Evolutionary conservation across 495 filamentous ascomycete genomes (phyloP), one percentile per base, ranked within the genome.

Genomic region (Penicillium fimorum): DNA sequence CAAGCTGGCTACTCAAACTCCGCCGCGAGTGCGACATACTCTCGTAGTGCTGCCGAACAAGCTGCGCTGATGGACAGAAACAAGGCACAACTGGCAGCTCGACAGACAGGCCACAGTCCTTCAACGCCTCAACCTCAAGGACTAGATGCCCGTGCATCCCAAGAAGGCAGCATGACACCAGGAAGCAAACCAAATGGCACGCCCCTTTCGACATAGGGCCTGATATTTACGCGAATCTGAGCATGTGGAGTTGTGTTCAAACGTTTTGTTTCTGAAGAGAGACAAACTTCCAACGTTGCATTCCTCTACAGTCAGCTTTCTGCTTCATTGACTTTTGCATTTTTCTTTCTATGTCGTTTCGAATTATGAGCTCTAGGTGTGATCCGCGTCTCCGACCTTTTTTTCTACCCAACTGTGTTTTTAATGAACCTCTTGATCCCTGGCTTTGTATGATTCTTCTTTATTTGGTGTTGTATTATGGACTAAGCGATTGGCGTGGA

Each of bases 41-140:
- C 72, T 49, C 68, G 74, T 41, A 79, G 67, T 65, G 73, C 73
- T 4, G 72, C 73, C 22, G 78, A 80, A 54, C 78, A 79, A 62
- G 72, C 75, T n/a, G 64, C 69, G 3, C 42, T 77, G 47, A 76
- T 78, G 70, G 73, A 78, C 33, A 64, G 71, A 40, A 71, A 77
- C 38, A 79, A 73, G 63, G 69, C 73, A 27, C 76, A 81, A 54
- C 46, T 77, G 42, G 75, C 71, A 5, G 71, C 70, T 29, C 67
- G 73, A 33, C 64, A 65, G 30, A 54, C 30, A 4, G 62, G 68
- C 37, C 73, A 73, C 55, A 69, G 65, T 17, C 72, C 74, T 0
- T 66, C 68, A 8, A 78, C 78, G 27, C 76, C 77, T 22, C 77
- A 79, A 47, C 66, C 76, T 30, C 37, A 62, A 7, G 44, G 57